These are phyloP conservation scores for Monascus ruber DNA, from an alignment of 2,329 filamentous ascomycete species.

Conservation along the genomic window DNA sequence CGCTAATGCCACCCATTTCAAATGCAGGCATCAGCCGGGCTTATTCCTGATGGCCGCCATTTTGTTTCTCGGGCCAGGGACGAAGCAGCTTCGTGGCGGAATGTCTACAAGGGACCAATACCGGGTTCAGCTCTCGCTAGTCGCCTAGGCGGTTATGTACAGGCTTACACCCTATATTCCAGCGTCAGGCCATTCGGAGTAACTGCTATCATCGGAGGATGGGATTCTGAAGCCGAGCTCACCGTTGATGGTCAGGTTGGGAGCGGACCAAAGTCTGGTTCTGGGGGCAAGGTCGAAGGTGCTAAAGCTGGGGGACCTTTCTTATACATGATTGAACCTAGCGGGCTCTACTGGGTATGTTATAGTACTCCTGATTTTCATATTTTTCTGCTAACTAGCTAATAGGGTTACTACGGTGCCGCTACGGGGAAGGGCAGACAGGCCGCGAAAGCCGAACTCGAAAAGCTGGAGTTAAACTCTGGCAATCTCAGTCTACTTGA, in stretches of 20 bases:
- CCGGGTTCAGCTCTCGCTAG: conserved; percentile 76
- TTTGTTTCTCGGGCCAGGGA: conserved; percentile 90
- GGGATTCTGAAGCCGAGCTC: conserved; percentile 77
- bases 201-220: conserved; percentile 85
- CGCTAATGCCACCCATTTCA: neutral
- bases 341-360: conserved; percentile 79
- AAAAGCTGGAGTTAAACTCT: conserved; percentile 83
- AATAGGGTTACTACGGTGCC: conserved; percentile 84
- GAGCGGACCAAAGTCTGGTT: conserved; percentile 62
- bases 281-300: conserved; percentile 69
- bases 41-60: conserved; percentile 89
- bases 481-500: conserved; percentile 68
- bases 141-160: conserved; percentile 90
- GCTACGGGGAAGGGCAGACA: conserved; percentile 95
- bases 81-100: conserved; percentile 83
- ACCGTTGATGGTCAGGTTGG: conserved; percentile 88
- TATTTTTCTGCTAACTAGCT: conserved; percentile 5
- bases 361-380: neutral
- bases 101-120: conserved; percentile 90
- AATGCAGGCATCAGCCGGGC: conserved; percentile 74
- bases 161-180: conserved; percentile 95
- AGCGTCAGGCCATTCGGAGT: conserved; percentile 95
- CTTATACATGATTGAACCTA: conserved; percentile 98
- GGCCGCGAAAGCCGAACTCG: conserved; percentile 92
- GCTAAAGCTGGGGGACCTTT: conserved; percentile 78